Base-by-base conservation (phyloP, 2,329 filamentous ascomycete species). In the Beauveria varroae region DNA sequence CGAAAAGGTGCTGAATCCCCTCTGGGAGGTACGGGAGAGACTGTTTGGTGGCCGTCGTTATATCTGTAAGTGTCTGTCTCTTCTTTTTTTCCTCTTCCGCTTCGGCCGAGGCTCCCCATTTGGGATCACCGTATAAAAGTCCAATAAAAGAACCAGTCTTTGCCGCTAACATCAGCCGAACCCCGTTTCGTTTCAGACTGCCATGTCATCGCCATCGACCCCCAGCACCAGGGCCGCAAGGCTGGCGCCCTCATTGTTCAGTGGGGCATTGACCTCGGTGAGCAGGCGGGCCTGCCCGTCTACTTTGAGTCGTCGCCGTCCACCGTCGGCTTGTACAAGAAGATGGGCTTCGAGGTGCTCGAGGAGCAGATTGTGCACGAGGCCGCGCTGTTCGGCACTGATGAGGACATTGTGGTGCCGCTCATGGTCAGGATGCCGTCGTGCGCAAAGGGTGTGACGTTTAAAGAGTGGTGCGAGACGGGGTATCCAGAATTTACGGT, bases 221-320 rank as follows among this genome's bases (percentile, higher is more conserved):
- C 78, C 10, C 70, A 69, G 52, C 66, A 73, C 63, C 78, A 81
- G 63, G 73, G 77, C 34, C 74, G 71, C 61, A 76, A 76, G 24
- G 73, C 76, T 6, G 78, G 76, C 16, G 71, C 72, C 2, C 66
- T 74, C 24, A 67, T 80, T 50, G 74, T 77, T 61, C 68, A 78
- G 63, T 78, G 73, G 68, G 76, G 75, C 37, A 66, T 70, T n/a
- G 68, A 74, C 22, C 66, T 73, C 49, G 70, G 74, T 60, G 70
- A 76, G 60, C 65, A 72, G 18, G 67, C 72, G 22, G 67, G 67
- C 16, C 63, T 80, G 34, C 78, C 78, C 4, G 69, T 79, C 4
- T 81, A 81, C 68, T 73, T 81, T 46, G 79, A 81, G 67, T 76
- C 77, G 2, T 79, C 77, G 0, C 74, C 71, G 3, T 71, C 72